Conservation (phyloP, 768 basidiomycete genomes). For the Auricularia sp. region DNA sequence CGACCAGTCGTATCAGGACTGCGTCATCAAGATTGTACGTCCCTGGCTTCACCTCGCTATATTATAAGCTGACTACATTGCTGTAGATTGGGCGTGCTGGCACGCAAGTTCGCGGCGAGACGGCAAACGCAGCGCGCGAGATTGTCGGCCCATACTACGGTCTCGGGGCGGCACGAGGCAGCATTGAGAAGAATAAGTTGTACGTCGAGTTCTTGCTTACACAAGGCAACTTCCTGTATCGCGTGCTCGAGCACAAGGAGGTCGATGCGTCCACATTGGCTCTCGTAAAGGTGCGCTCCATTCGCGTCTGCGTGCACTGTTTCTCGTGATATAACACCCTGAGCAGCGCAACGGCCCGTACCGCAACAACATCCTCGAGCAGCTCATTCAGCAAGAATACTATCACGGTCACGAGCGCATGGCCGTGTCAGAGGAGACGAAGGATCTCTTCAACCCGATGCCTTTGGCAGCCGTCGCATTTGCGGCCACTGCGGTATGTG, state of each 20-base stretch:
- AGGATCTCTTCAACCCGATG: neutral
- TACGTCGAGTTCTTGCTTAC: neutral
- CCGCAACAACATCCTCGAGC: neutral
- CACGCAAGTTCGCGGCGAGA: neutral
- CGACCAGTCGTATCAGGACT: neutral
- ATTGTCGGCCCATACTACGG: neutral
- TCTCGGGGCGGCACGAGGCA: neutral
- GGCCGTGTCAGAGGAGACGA: neutral
- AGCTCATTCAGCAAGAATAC: neutral
- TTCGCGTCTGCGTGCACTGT: neutral
- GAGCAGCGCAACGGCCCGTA: neutral
- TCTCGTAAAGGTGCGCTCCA: neutral
- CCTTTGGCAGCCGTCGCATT: neutral
- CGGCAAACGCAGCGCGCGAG: neutral
- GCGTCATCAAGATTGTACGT: neutral
- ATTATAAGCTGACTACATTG: neutral
- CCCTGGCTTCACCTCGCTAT: neutral
- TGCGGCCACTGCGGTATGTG: neutral
- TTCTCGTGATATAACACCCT: neutral
- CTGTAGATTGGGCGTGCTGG: neutral
- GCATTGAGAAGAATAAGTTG: neutral
- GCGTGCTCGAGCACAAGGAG: neutral
- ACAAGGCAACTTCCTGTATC: neutral
- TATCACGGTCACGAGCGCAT: neutral
- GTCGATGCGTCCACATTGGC: neutral